Base-by-base conservation (phyloP, 805 yeast genomes). In the Candida michaelii region DNA sequence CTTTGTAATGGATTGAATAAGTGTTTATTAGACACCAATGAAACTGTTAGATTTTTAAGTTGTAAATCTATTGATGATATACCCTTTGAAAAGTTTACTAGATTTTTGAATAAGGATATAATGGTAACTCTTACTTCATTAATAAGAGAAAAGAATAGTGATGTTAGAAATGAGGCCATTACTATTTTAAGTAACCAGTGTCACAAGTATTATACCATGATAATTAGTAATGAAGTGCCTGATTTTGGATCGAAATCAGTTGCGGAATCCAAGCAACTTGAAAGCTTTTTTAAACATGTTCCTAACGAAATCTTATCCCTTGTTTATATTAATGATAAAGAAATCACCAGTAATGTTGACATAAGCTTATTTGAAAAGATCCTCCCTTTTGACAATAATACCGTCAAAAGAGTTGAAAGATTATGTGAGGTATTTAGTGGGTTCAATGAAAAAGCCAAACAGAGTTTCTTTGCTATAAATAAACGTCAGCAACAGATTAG, bases 11-110 rank as follows among this genome's bases (percentile, higher is more conserved):
- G 90, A 1, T 51, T 87, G 9, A 66, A 79, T 13, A 84, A 84
- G 52, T 80, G 90, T 27, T 66, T 89, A 18, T 70, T 85, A 29
- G 97, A 89, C 62, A 66, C 82, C 0, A 89, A 86, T 52, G 91
- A 84, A 44, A 74, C 69, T 29, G 95, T 88, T 2, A 73, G 97
- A 50, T 65, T 78, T 25, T 62, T 73, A 1, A 79, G 93, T 0
- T 79, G 87, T 44, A 58, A 62, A 33, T 69, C 80, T 0, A 57
- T 86, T 12, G 60, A 73, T 6, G 55, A 66, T 21, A 58, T 86
- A 2, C 71, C 80, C 0, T 61, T 77, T 6, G 58, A 65, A 5
- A 52, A 67, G 0, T 70, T 87, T 39, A 62, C 81, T 40, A 77
- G 71, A 36, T 55, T 85, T 9, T 71, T 74, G 34, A 73, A 66